Percentiles rank a stretch among this genome's conserved stretches.
phyloP scores from a whole-genome alignment of 441 rosid species.

The Euphorbia celastroides region DNA sequence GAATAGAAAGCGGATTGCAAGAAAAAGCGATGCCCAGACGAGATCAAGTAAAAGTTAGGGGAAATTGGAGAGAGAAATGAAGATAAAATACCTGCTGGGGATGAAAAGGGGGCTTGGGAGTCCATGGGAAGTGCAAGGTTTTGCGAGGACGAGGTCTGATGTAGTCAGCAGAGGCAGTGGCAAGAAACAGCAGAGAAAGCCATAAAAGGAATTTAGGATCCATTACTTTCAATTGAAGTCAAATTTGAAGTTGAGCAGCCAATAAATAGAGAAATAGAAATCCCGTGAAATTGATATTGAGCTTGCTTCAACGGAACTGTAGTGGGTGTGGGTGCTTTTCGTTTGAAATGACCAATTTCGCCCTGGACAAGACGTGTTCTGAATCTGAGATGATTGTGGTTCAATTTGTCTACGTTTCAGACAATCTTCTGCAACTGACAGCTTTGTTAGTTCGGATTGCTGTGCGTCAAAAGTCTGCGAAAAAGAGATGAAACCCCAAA shows the following conservation, averaged over 20 bases:
- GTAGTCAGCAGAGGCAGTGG: conserved; percentile 44
- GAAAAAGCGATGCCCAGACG: conserved; percentile 18
- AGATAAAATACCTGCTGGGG: conserved; percentile 67
- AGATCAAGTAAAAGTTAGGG: too few relatives aligned
- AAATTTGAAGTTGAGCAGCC: not conserved
- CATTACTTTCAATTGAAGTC: conserved; percentile 14
- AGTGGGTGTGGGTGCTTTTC: not conserved
- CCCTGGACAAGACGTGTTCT: too few relatives aligned
- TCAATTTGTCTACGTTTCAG: too few relatives aligned
- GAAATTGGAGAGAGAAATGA: not conserved
- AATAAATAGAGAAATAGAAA: not conserved
- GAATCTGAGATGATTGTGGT: too few relatives aligned
- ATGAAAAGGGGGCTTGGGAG: conserved; percentile 36
- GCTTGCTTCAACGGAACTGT: not conserved
- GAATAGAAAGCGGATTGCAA: not conserved
- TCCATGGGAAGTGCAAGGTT: conserved; percentile 61
- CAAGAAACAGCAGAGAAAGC: conserved; percentile 28
- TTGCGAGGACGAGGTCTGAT: conserved; percentile 74
- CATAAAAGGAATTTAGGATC: conserved; percentile 19
- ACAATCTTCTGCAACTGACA: too few relatives aligned
- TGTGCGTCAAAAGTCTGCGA: too few relatives aligned
- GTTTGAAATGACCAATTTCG: not conserved
- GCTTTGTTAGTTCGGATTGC: too few relatives aligned
- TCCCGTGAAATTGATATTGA: not conserved
- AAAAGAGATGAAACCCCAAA: too few relatives aligned